phyloP scores from a whole-genome alignment of 495 filamentous ascomycete species.

The Beverwykella pulmonaria region DNA sequence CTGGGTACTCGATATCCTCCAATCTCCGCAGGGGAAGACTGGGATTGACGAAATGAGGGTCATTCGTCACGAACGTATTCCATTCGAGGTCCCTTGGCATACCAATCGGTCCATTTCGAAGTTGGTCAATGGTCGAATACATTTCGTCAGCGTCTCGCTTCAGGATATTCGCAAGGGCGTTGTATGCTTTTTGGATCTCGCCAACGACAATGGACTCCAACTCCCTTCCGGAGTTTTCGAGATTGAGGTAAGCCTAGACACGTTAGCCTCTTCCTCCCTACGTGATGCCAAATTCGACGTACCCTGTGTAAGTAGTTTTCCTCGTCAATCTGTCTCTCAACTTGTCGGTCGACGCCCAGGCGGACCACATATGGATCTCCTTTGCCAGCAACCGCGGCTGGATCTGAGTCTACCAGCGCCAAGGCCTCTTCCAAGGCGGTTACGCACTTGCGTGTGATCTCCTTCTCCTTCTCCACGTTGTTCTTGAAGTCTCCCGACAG shows the following conservation, averaged over 20 bases:
- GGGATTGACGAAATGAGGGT: conserved; percentile 88
- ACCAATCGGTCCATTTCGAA: conserved; percentile 79
- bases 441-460: conserved; percentile 68
- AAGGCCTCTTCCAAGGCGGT: conserved; percentile 79
- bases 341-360: conserved; percentile 79
- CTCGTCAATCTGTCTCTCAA: conserved; percentile 91
- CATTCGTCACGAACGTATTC: conserved; percentile 77
- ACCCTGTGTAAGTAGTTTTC: conserved; percentile 96
- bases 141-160: conserved; percentile 85
- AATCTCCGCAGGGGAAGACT: conserved; percentile 73
- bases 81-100: conserved; percentile 94
- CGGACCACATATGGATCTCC: conserved; percentile 87
- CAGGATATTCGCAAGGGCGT: conserved; percentile 84
- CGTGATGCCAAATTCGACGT: conserved; percentile 37
- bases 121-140: conserved; percentile 74
- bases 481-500: conserved; percentile 95
- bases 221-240: conserved; percentile 92
- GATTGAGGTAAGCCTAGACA: conserved; percentile 83
- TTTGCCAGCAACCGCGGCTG: conserved; percentile 74
- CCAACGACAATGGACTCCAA: conserved; percentile 93
- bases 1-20: conserved; percentile 91
- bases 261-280: conserved; percentile 27
- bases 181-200: conserved; percentile 97
- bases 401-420: conserved; percentile 73
- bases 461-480: conserved; percentile 77